These are phyloP conservation scores for Quercus tomentella DNA, from an alignment of 331 rosid species.

Conservation along the genomic window DNA sequence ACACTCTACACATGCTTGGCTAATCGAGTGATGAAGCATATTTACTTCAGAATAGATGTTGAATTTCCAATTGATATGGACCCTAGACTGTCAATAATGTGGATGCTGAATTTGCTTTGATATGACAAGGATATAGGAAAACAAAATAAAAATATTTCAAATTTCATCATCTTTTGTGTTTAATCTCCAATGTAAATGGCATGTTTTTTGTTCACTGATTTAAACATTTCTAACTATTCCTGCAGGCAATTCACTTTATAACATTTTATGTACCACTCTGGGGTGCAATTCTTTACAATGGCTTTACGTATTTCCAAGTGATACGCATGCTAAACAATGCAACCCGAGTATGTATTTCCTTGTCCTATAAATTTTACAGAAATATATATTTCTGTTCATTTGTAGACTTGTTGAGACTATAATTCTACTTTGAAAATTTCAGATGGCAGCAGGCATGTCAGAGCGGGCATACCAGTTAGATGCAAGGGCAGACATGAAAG, in stretches of 20 bases:
- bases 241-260: slow-evolving; percentile 87
- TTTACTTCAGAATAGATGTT: not conserved
- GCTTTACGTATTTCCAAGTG: slow-evolving; percentile 84
- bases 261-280: slow-evolving; percentile 94
- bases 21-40: not conserved
- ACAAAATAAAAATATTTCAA: not conserved
- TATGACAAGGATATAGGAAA: not conserved
- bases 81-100: not conserved
- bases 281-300: slow-evolving; percentile 98
- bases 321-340: slow-evolving; percentile 98
- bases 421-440: slow-evolving; percentile 32
- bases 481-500: slow-evolving; percentile 87
- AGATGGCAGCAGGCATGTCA: slow-evolving; percentile 97
- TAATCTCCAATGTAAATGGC: slow-evolving; percentile 1
- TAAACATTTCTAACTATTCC: slow-evolving; percentile 17
- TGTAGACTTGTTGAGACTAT: slow-evolving; percentile 21
- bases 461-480: slow-evolving; percentile 64
- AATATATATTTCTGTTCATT: slow-evolving; percentile 5
- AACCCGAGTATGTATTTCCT: slow-evolving; percentile 66
- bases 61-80: not conserved
- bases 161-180: not conserved
- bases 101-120: not conserved
- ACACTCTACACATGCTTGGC: not conserved
- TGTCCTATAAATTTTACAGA: slow-evolving; percentile 6
- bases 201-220: slow-evolving; percentile 1